A percentile compares a stretch with the other conserved stretches of the same genome.
These are phyloP conservation scores for Lathyrus tuberosus DNA, from an alignment of 306 rosid species.

Conservation along the genomic window DNA sequence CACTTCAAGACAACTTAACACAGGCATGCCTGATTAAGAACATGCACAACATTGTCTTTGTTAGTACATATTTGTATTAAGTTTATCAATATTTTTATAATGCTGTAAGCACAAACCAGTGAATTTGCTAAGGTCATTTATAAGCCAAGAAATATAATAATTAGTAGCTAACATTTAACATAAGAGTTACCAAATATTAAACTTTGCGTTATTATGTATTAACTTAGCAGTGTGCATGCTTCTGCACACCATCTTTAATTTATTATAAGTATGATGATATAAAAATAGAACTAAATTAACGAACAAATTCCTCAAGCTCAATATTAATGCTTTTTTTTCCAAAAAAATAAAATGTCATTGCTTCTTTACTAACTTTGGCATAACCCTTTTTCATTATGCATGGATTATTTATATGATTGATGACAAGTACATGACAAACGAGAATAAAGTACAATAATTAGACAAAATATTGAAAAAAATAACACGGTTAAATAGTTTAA, in stretches of 20 bases:
- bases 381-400: not conserved
- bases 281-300: constrained; percentile 13
- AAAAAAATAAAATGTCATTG: not conserved
- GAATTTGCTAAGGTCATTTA: too few species aligned
- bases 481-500: not conserved
- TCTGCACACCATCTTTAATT: constrained; percentile 35
- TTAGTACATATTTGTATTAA: not conserved
- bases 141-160: not conserved
- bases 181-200: not conserved
- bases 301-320: not conserved
- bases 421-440: not conserved
- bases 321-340: not conserved
- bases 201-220: not conserved
- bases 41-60: not conserved
- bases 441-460: not conserved
- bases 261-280: constrained; percentile 46
- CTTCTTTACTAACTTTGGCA: not conserved
- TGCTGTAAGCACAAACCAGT: too few species aligned
- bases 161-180: not conserved
- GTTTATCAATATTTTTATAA: too few species aligned
- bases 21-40: not conserved
- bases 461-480: not conserved
- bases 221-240: constrained; percentile 23
- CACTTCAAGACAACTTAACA: not conserved
- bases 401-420: not conserved